phyloP scores from a whole-genome alignment of 2,329 filamentous ascomycete genomes.

The Zymoseptoria ardabiliae region DNA sequence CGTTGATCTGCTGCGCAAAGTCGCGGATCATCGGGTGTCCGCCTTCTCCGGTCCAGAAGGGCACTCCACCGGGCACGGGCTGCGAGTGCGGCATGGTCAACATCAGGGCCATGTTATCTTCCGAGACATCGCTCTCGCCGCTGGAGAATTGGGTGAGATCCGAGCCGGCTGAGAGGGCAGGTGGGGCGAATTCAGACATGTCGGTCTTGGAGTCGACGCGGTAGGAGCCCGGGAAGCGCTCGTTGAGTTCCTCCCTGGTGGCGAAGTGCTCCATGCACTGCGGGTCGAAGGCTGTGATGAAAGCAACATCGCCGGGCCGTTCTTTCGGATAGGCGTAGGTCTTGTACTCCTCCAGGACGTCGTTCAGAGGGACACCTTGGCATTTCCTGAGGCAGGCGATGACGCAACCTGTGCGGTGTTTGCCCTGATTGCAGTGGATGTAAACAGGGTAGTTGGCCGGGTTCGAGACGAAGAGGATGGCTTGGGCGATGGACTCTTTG shows the following conservation, averaged over 20 bases:
- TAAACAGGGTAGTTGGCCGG: constrained; percentile 69
- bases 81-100: neutral
- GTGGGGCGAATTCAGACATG: neutral
- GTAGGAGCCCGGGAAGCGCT: neutral
- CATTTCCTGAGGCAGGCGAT: constrained; percentile 70
- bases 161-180: neutral
- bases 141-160: neutral
- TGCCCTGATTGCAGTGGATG: constrained; percentile 90
- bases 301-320: constrained; percentile 39
- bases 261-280: constrained; percentile 31
- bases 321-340: constrained; percentile 49
- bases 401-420: constrained; percentile 88
- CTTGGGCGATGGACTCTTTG: constrained; percentile 58
- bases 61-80: neutral
- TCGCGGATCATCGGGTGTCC: neutral
- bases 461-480: constrained; percentile 65
- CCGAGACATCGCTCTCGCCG: neutral
- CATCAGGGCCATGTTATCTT: neutral
- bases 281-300: constrained; percentile 39
- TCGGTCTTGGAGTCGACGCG: neutral
- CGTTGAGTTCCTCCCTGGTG: constrained; percentile 3
- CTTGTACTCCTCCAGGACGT: constrained; percentile 66
- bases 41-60: neutral
- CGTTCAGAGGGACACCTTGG: constrained; percentile 56
- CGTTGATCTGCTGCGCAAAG: neutral